Evolutionary conservation across 306 rosid genomes (phyloP), one percentile per base, ranked within the genome.

Genomic region (Parietaria judaica): DNA sequence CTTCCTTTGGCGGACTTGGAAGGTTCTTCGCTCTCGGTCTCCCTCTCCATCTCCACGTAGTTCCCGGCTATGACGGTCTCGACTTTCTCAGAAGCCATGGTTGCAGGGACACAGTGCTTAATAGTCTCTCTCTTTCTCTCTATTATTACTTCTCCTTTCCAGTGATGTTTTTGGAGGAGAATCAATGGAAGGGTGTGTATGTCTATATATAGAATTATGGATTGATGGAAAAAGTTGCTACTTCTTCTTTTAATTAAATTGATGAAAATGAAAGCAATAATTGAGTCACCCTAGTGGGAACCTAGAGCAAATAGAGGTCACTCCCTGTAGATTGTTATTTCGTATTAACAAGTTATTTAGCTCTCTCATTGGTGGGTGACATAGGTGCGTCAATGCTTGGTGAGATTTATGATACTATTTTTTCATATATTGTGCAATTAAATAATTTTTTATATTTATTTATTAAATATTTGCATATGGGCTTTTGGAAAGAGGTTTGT

Each of bases 21-120:
- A 5, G 51, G 85, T 38, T 79, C 94, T 73, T 84, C 87, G 66
- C 85, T 76, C 64, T 92, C 99, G 95, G 87, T 85, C 78, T 92
- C 87, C 68, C 85, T 78, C 61, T 92, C 99, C 99, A 92, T 92
- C 79, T 92, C 99, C 14, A 88, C 63, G 72, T 92, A 92, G 70
- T 78, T 92, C 65, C 96, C 95, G 6, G 99, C 96, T 10, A 92
- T 76, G 51, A 92, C 92, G 8, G 99, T 88, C 78, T 92, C 99
- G 55, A 92, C 94, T 68, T 88, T 92, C 90, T 92, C 96, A 39
- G 99, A 92, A 70, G 99, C 86, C 96, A 92, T 90, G 75, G 66
- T 64, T 81, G 17, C 45, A 41, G 9, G 7, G 9, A 41, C 45
- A 41, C 45, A 41, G 9, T 41, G 45, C 9, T 41, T 23, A 23